Percentiles rank a stretch among this genome's conserved stretches.
Evolutionary conservation across 108 stramenopile genomes (phyloP).

Genomic region (Mayamaea pseudoterrestris): DNA sequence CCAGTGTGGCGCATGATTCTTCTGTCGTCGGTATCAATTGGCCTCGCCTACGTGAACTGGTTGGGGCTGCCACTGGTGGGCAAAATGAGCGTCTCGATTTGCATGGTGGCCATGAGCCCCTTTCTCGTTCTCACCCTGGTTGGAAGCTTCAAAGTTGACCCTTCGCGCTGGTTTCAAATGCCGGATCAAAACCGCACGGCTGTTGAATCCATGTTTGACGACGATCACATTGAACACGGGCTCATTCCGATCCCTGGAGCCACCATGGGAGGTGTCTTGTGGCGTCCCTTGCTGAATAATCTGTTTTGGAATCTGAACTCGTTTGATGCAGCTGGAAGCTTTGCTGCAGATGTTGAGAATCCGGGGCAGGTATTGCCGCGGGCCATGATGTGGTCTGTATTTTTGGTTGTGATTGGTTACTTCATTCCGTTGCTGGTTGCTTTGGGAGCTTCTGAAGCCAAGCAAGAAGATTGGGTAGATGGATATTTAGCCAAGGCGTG

Average conservation of each 20-base stretch:
- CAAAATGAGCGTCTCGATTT: constrained; percentile 64
- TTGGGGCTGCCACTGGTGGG: constrained; percentile 82
- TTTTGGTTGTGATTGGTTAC: constrained; percentile 53
- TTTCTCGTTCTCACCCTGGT: constrained; percentile 72
- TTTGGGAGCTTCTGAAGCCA: constrained; percentile 52
- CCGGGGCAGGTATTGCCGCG: constrained; percentile 49
- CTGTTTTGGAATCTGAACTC: constrained; percentile 93
- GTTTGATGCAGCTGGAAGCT: constrained; percentile 78
- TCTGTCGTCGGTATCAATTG: constrained; percentile 34
- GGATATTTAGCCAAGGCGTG: constrained; percentile 76
- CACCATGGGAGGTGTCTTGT: constrained; percentile 53
- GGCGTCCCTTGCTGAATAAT: constrained; percentile 88
- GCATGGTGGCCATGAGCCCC: constrained; percentile 80
- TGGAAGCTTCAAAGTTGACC: constrained; percentile 58
- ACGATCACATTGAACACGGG: constrained; percentile 34
- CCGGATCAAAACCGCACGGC: constrained; percentile 20
- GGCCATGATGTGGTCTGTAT: constrained; percentile 59
- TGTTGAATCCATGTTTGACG: constrained; percentile 13
- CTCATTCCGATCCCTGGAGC: constrained; percentile 21
- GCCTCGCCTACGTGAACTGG: constrained; percentile 73
- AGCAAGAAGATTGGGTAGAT: constrained; percentile 60
- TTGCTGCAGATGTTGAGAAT: constrained; percentile 79
- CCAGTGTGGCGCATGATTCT: constrained; percentile 5
- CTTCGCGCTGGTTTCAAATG: constrained; percentile 64
- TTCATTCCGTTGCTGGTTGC: constrained; percentile 75